Conservation (phyloP, 2,329 filamentous ascomycete genomes). For the Talaromyces islandicus region DNA sequence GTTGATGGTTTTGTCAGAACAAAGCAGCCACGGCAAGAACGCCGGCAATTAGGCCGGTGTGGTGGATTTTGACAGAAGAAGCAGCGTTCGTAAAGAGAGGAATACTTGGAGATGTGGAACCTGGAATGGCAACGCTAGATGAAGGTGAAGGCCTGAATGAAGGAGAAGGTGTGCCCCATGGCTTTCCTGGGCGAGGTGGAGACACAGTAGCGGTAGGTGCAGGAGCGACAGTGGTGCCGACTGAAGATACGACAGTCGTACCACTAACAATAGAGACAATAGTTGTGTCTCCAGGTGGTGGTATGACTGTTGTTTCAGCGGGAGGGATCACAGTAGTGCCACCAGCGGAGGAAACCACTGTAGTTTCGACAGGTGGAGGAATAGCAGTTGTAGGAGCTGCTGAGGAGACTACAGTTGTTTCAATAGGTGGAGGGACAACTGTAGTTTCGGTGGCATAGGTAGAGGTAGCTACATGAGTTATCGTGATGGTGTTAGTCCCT, state of each 20-base stretch:
- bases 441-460: neutral
- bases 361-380: neutral
- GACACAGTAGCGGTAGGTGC: neutral
- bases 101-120: neutral
- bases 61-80: conserved; percentile 2
- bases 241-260: neutral
- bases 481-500: conserved; percentile 10
- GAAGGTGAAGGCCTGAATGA: neutral
- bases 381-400: neutral
- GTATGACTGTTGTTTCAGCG: neutral
- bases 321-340: neutral
- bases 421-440: neutral
- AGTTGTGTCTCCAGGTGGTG: neutral
- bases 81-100: conserved; percentile 7
- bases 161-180: neutral
- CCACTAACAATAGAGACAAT: neutral
- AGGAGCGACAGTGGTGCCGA: neutral
- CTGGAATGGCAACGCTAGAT: neutral
- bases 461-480: conserved; percentile 9
- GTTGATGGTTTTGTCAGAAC: neutral
- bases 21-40: conserved; percentile 4
- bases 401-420: neutral
- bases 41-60: neutral
- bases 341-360: neutral
- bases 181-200: neutral